A percentile compares a stretch with the other conserved stretches of the same genome.
Evolutionary conservation across 2,329 filamentous ascomycete genomes (phyloP).

Genomic region (Aplosporella prunicola): DNA sequence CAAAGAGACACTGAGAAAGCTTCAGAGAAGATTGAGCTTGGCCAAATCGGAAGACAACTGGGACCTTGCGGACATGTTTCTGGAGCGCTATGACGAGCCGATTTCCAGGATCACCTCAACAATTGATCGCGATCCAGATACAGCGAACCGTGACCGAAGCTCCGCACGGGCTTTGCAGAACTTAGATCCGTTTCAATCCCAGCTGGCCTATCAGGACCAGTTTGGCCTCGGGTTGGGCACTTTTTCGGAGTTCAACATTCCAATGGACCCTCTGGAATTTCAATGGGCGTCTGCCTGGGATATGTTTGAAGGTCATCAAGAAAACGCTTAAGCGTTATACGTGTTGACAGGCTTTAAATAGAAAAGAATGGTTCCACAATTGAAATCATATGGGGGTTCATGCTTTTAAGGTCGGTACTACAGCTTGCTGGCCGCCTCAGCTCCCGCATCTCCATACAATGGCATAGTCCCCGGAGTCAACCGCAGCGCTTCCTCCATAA

Average conservation of each 20-base stretch:
- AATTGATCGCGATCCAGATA: too few relatives aligned
- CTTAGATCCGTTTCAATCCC: too few relatives aligned
- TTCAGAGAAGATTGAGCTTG: not conserved
- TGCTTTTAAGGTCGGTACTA: too few relatives aligned
- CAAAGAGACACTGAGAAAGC: not conserved
- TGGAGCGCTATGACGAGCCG: constrained; percentile 5
- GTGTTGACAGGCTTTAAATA: too few relatives aligned
- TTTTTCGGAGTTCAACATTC: not conserved
- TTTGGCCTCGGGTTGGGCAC: not conserved
- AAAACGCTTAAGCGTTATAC: not conserved
- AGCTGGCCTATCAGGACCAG: not conserved
- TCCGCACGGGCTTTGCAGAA: not conserved
- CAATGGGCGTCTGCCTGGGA: constrained; percentile 7
- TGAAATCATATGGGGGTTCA: too few relatives aligned
- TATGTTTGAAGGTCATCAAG: not conserved
- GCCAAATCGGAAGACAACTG: constrained; percentile 3
- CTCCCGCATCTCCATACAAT: constrained; percentile 13
- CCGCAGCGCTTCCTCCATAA: constrained; percentile 49
- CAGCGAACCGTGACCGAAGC: not conserved
- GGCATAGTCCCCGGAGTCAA: constrained; percentile 38
- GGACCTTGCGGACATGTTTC: constrained; percentile 10
- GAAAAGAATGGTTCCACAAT: too few relatives aligned
- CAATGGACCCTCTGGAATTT: constrained; percentile 2
- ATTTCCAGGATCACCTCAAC: constrained; percentile 3
- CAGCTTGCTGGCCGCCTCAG: not conserved